Percentiles rank a stretch among this genome's conserved stretches.
These are phyloP conservation scores for Hordeum vulgare DNA, from an alignment of 176 grass and related monocot species.

Conservation along the genomic window DNA sequence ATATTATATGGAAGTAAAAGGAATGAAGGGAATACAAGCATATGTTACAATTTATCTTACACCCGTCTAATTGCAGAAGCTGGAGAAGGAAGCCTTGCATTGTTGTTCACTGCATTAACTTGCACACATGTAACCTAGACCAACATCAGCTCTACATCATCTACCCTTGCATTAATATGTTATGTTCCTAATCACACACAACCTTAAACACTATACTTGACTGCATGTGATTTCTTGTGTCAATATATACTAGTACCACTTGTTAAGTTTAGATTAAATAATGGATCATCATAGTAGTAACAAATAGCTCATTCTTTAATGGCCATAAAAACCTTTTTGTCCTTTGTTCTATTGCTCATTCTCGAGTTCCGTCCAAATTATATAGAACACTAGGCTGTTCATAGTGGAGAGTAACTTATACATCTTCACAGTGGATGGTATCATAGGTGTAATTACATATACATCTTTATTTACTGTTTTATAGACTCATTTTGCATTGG, in stretches of 20 bases:
- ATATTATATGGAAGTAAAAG: no score
- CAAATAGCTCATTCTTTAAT: slow-evolving; percentile 23
- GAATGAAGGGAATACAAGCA: no score
- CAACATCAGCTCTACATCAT: not conserved
- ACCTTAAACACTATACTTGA: not conserved
- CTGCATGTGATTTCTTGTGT: not conserved
- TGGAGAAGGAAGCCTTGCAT: not conserved
- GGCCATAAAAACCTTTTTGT: not conserved
- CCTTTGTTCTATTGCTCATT: not conserved
- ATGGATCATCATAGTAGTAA: not conserved
- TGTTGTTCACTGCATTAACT: not conserved
- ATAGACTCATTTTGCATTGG: no score
- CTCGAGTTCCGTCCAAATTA: not conserved
- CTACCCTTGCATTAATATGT: not conserved
- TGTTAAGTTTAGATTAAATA: not conserved
- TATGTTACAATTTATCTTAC: no score
- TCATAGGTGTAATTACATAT: no score
- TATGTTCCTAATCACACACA: not conserved
- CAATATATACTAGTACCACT: not conserved
- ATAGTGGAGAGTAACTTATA: no score
- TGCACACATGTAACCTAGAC: slow-evolving; percentile 8
- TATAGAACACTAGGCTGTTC: no score
- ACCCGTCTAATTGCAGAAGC: not conserved
- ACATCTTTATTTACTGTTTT: no score
- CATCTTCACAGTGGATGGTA: no score